Percentiles rank a stretch among this genome's conserved stretches.
These are phyloP conservation scores for Prillingera fragicola DNA, from an alignment of 1,284 basidiomycete genomes.

Conservation along the genomic window DNA sequence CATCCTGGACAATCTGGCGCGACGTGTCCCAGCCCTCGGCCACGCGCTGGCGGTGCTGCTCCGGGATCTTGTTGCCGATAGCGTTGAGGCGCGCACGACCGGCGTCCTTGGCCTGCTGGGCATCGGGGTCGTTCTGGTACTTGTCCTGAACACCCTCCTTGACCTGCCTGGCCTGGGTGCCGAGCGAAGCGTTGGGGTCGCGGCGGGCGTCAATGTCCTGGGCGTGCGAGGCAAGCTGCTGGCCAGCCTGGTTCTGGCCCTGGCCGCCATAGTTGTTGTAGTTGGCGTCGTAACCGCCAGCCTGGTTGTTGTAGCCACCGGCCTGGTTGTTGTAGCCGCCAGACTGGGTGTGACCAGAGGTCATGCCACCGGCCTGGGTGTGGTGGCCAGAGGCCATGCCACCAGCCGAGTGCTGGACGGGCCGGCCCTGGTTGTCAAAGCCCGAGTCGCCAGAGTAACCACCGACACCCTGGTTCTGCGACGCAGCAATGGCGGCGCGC, in stretches of 20 bases:
- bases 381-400: no score
- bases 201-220: slow-evolving; percentile 47
- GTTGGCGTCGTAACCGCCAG: no score
- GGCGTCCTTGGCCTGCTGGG: slow-evolving; percentile 54
- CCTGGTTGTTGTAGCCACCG: no score
- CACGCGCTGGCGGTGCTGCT: slow-evolving; percentile 33
- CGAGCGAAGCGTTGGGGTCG: slow-evolving; percentile 47
- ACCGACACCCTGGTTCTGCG: slow-evolving; percentile 11
- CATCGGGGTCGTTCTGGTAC: slow-evolving; percentile 50
- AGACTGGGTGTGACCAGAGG: no score
- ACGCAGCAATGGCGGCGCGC: no score
- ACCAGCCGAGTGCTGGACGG: no score
- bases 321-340: no score
- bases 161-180: slow-evolving; percentile 40
- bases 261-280: no score
- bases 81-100: slow-evolving; percentile 47
- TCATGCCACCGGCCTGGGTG: no score
- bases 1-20: slow-evolving; percentile 50
- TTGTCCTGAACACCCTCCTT: slow-evolving; percentile 39
- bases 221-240: slow-evolving; percentile 52
- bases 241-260: slow-evolving; percentile 51
- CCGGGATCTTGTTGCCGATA: slow-evolving; percentile 52
- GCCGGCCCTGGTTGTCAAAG: slow-evolving; percentile 51
- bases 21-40: not conserved
- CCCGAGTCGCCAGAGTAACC: slow-evolving; percentile 45